phyloP scores from a whole-genome alignment of 352 stramenopile genomes.

The Blastocystis sp. region DNA sequence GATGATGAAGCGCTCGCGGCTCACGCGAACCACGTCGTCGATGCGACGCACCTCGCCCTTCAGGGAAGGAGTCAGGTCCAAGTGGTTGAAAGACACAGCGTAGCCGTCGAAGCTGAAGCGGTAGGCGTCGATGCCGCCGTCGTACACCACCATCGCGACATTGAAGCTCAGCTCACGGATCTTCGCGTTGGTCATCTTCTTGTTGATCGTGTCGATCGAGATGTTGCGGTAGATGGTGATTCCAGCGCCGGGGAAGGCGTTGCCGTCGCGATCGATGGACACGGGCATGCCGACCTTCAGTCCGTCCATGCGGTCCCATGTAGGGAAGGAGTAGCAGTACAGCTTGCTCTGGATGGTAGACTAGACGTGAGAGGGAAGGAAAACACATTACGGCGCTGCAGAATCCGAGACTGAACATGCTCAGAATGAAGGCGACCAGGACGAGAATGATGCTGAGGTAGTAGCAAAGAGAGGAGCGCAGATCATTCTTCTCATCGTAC shows the following conservation, averaged over 20 bases:
- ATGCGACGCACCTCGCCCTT: background rate
- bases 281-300: slow-evolving; percentile 19
- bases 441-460: slow-evolving; percentile 65
- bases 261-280: slow-evolving; percentile 23
- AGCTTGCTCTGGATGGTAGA: slow-evolving; percentile 55
- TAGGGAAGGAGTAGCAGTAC: slow-evolving; percentile 50
- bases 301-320: slow-evolving; percentile 1
- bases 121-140: slow-evolving; percentile 35
- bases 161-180: slow-evolving; percentile 63
- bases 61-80: background rate
- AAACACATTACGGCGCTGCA: slow-evolving; percentile 30
- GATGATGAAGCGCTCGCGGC: slow-evolving; percentile 60
- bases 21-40: slow-evolving; percentile 59
- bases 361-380: background rate
- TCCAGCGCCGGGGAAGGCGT: slow-evolving; percentile 58
- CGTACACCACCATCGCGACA: slow-evolving; percentile 37
- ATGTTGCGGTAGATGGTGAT: slow-evolving; percentile 67
- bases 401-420: slow-evolving; percentile 68
- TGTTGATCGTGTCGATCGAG: background rate
- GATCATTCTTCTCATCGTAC: background rate
- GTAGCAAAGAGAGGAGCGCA: slow-evolving; percentile 57
- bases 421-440: slow-evolving; percentile 46
- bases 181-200: slow-evolving; percentile 52
- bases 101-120: slow-evolving; percentile 60
- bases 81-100: background rate